Percentiles rank a stretch among this genome's conserved stretches.
Conservation (phyloP, 306 rosid species). For the Clitoria ternatea region DNA sequence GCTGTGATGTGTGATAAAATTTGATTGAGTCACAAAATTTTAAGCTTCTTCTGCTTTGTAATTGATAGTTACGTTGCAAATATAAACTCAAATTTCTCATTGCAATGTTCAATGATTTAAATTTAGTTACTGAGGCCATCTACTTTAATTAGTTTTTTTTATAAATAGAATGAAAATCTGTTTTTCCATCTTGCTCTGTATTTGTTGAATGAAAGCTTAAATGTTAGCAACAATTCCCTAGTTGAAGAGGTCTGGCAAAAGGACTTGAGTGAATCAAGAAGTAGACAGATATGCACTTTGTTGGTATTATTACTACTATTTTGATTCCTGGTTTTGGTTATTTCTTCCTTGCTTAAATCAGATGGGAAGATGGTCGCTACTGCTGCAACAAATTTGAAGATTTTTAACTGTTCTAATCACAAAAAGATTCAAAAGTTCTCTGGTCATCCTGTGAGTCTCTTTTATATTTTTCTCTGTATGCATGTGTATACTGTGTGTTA, state of each 20-base stretch:
- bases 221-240: neutral
- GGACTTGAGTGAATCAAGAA: constrained; percentile 19
- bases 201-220: constrained; percentile 4
- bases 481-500: neutral
- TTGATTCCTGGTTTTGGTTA: constrained; percentile 32
- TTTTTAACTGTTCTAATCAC: constrained; percentile 54
- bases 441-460: constrained; percentile 97
- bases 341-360: constrained; percentile 30
- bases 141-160: neutral
- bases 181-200: neutral
- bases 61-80: neutral
- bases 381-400: constrained; percentile 83
- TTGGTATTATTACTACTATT: neutral
- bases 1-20: neutral
- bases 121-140: constrained; percentile 1
- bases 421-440: constrained; percentile 78
- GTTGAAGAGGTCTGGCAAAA: constrained; percentile 4
- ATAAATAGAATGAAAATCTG: neutral
- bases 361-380: constrained; percentile 90
- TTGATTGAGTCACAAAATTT: neutral
- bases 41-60: constrained; percentile 1
- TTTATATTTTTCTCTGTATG: neutral
- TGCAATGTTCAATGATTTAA: neutral
- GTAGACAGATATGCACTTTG: constrained; percentile 13
- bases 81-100: neutral